Base-by-base conservation (phyloP, 106 monocot genomes). In the Posidonia australis region DNA sequence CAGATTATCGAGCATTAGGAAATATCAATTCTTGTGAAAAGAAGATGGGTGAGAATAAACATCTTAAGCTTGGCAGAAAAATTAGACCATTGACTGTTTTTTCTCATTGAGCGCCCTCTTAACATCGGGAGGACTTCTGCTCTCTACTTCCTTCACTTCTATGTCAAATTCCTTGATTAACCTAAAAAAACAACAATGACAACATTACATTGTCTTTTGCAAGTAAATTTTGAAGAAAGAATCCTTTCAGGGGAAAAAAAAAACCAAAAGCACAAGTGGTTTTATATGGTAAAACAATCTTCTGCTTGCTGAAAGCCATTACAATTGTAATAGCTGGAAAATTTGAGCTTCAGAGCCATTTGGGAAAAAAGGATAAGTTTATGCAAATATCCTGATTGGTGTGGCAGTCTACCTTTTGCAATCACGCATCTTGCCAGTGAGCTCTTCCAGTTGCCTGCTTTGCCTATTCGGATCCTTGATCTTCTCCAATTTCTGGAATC, bases 351-450 rank as follows among this genome's bases (percentile, higher is more conserved):
- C 36, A 4, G n/a, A 6, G 58, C 12, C 14, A 14, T 2, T 43
- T 10, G 10, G 4, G 36, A 42, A 22, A 21, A 56, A 14, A 29
- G 0, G 31, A n/a, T 13, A 65, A 29, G 20, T 47, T 65, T 27
- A 65, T 65, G 9, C 21, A 51, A 47, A n/a, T n/a, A 65, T 9
- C 23, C 25, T 29, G 4, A 18, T 4, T 44, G 51, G 19, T 31
- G 7, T 23, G 20, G 16, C n/a, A 49, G n/a, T 9, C 62, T 62
- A 89, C 89, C 89, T 90, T 70, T 90, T 90, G 67, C 89, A 90
- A 63, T 90, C 83, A 44, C 83, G 68, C 89, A 90, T 90, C 68
- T 90, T 90, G 26, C 78, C 89, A 26, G 89, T 86, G 21, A 90
- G 86, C 60, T 90, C 85, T 67, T 86, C 83, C 48, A 86, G 62